phyloP scores from a whole-genome alignment of 2,329 filamentous ascomycete genomes.

The Penicillium sp. region DNA sequence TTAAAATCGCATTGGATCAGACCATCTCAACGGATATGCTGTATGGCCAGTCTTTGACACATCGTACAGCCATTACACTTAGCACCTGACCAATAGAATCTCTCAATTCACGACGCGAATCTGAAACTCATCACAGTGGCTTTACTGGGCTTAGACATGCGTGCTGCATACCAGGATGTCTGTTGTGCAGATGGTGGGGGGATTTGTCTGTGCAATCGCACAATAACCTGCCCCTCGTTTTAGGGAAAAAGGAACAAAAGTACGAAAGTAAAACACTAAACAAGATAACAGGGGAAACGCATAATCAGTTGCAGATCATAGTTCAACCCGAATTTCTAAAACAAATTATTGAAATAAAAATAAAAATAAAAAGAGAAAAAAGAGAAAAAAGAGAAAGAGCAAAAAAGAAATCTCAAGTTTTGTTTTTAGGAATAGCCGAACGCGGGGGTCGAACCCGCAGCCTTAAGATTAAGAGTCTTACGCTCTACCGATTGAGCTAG shows the following conservation, averaged over 20 bases:
- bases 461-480: conserved; percentile 28
- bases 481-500: conserved; percentile 51
- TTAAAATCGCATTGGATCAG: conserved; percentile 3
- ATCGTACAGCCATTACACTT: conserved; percentile 1
- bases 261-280: not conserved
- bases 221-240: not conserved
- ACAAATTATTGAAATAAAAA: conserved; percentile 19
- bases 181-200: conserved; percentile 9
- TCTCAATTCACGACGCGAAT: not conserved
- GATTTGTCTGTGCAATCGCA: not conserved
- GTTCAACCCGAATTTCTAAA: too few relatives aligned
- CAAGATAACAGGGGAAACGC: not conserved
- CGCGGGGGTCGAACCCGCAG: conserved; percentile 45
- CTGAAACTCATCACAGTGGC: conserved; percentile 9
- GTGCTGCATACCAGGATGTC: conserved; percentile 1
- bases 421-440: conserved; percentile 35
- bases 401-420: conserved; percentile 14
- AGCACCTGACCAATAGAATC: not conserved
- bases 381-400: conserved; percentile 12
- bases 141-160: not conserved
- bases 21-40: conserved; percentile 1
- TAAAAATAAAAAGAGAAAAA: conserved; percentile 15
- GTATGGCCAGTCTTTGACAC: not conserved
- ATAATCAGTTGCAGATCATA: not conserved
- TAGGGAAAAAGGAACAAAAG: not conserved